phyloP scores from a whole-genome alignment of 2,329 filamentous ascomycete genomes.

The Immersiporthe knoxdaviesiana region DNA sequence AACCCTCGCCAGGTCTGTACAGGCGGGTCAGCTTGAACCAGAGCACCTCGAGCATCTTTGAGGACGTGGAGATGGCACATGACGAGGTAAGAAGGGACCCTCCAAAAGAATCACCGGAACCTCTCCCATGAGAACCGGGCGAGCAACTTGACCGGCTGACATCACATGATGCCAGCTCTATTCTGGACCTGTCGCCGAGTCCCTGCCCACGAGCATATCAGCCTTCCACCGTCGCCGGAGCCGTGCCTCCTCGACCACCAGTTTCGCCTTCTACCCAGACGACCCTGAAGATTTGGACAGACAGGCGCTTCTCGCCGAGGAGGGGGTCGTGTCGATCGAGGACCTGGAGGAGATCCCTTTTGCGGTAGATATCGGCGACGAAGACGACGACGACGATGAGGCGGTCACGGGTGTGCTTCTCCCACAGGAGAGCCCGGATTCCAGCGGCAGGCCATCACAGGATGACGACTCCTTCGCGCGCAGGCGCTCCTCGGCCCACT shows the following conservation, averaged over 20 bases:
- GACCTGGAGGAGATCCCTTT: constrained; percentile 47
- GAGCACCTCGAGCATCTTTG: constrained; percentile 80
- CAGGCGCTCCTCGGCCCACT: constrained; percentile 66
- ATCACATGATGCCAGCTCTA: constrained; percentile 62
- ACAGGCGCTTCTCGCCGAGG: constrained; percentile 34
- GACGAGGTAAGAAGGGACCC: constrained; percentile 70
- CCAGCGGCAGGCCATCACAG: constrained; percentile 38
- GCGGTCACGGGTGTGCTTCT: constrained; percentile 17
- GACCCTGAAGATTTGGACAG: constrained; percentile 50
- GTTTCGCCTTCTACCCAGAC: constrained; percentile 87
- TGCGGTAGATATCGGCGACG: constrained; percentile 44
- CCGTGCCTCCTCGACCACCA: constrained; percentile 81
- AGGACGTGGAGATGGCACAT: constrained; percentile 98
- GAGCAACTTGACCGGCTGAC: not conserved
- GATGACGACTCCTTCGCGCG: constrained; percentile 52
- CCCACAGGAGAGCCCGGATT: constrained; percentile 45
- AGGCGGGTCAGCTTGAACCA: constrained; percentile 69
- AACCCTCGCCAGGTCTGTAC: constrained; percentile 51
- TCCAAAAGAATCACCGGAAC: not conserved
- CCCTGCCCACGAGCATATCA: constrained; percentile 91
- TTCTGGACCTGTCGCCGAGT: constrained; percentile 91
- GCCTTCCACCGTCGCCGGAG: constrained; percentile 80
- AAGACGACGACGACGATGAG: constrained; percentile 38
- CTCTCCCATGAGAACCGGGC: not conserved
- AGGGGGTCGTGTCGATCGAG: constrained; percentile 38